Base-by-base conservation (phyloP, 75 land plant genomes). In the Ceratopteris richardii region DNA sequence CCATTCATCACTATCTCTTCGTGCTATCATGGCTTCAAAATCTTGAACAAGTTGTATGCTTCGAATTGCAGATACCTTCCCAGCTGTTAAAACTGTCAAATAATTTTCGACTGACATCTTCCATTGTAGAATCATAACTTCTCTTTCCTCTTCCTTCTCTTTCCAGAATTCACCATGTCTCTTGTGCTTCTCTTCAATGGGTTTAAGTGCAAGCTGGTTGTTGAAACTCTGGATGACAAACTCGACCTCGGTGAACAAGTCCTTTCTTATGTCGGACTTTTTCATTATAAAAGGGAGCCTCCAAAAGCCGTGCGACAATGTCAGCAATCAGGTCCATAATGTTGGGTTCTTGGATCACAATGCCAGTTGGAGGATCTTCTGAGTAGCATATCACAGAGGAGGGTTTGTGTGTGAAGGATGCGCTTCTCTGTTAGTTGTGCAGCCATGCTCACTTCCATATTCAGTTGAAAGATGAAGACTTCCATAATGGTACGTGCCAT, bases 401-500 rank as follows among this genome's bases (percentile, higher is more conserved):
- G 61, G 4, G 87, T 78, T 58, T 87, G 91, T 0, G 91, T 87
- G 13, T 84, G 73, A 36, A 87, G 56, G 24, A 83, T 83, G 47
- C 73, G 82, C 73, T 87, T 87, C 56, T 87, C 91, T 5, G 67
- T 64, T 22, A 83, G 64, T 55, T 87, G 91, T 41, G 54, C 65
- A 41, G 79, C 87, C 19, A 87, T 40, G 52, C 83, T 84, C 19
- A 83, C 57, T 54, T 87, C 87, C 63, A 80, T 87, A 58, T 76
- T 80, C 14, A 87, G 77, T 52, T 87, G 91, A 33, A 87, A 71
- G 7, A 81, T 81, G 70, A 87, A 87, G 0, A 83, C 91, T 59
- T 87, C 88, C 74, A 79, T 77, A 87, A 91, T 2, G 93, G 88
- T 50, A 91, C 88, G 57, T 77, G 72, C 55, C 97, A 75, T 18